Evolutionary conservation across 1,284 basidiomycete species (phyloP), one percentile per base, ranked within the genome.

Genomic region (Cryptococcus sp.): DNA sequence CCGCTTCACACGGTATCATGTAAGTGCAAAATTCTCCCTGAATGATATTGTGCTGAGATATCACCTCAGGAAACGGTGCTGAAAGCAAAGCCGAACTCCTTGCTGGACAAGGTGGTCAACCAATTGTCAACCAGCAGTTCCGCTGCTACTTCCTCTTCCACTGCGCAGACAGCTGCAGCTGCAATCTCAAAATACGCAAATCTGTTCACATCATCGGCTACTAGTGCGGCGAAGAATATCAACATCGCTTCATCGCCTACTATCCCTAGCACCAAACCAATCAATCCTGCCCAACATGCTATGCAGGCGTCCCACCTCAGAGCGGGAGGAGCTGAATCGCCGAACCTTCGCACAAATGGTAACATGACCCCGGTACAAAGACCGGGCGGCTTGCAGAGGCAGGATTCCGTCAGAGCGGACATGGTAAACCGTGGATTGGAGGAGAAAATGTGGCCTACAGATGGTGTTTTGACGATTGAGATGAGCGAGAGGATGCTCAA

Each of bases 61-160:
- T 34, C 13, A 34, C 29, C 45, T n/a, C 64, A 89, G 86, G 85
- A 89, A 78, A 86, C 83, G 65, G 83, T 83, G 3, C 86, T 89
- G 63, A 91, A 89, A 76, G 88, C 86, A 26, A 95, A 94, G 77
- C 84, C 87, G 0, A 91, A 89, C 10, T 82, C 87, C 83, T 74
- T 85, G 79, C 91, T 99, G 66, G 92, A 96, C 72, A 88, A 93
- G 37, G 87, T 99, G 80, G 91, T 96, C 44, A 89, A 91, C 70
- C 92, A 93, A 69, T 83, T 97, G 45, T 87, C 91, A 46, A 86
- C 88, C 0, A 86, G 89, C 2, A 85, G 89, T 0, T 7, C 83
- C 82, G 17, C 82, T 82, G 10, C 66, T 6, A 80, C 81, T 0
- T 86, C 88, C 0, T 86, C 89, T 0, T 70, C 75, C 1, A 72